Evolutionary conservation across 1,284 basidiomycete species (phyloP).

Genomic region (Afroboletus lepidellus): DNA sequence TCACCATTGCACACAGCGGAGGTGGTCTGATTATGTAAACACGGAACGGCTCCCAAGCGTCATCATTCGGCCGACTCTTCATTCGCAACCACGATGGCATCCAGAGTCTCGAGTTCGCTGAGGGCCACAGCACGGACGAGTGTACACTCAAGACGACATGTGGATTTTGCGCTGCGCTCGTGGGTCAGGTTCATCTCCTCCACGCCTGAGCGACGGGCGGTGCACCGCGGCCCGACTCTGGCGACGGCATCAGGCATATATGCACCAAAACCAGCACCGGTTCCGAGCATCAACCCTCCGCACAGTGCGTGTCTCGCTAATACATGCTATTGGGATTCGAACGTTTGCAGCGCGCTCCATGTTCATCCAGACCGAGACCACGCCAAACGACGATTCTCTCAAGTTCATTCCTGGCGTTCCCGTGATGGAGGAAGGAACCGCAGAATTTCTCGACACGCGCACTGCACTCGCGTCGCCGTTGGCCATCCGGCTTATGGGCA

Average conservation of each 20-base stretch:
- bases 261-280: constrained; percentile 13
- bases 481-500: constrained; percentile 89
- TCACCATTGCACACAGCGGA: constrained; percentile 8
- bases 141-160: background rate
- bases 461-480: constrained; percentile 85
- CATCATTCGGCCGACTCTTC: background rate
- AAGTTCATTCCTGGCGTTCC: constrained; percentile 95
- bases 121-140: constrained; percentile 9
- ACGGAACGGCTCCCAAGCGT: background rate
- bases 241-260: constrained; percentile 37
- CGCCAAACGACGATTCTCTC: constrained; percentile 95
- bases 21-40: constrained; percentile 22
- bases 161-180: constrained; percentile 17
- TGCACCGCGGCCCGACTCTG: constrained; percentile 38
- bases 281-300: constrained; percentile 13
- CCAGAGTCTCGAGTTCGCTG: constrained; percentile 19
- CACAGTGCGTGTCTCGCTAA: constrained; percentile 25
- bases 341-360: constrained; percentile 70
- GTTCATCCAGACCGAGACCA: constrained; percentile 97
- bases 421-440: constrained; percentile 86
- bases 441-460: constrained; percentile 91
- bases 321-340: background rate
- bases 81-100: constrained; percentile 21
- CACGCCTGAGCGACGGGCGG: constrained; percentile 19
- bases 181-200: constrained; percentile 29